Conservation (phyloP, 2,329 filamentous ascomycete species). For the Pseudopyricularia cyperi region DNA sequence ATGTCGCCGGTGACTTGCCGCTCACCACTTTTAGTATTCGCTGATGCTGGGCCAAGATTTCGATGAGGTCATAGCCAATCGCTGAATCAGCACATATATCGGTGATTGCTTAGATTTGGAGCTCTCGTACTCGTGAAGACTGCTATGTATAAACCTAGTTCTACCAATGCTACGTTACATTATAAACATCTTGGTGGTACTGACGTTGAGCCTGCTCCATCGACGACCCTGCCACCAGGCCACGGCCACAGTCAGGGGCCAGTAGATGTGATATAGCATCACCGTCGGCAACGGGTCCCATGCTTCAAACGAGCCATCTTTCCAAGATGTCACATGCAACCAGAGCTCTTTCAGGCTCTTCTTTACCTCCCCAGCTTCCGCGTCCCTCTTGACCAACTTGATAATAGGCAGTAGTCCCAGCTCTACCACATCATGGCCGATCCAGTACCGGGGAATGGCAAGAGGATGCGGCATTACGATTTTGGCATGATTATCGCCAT, state of each 20-base stretch:
- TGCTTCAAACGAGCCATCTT: constrained; percentile 37
- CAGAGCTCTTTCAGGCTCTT: background rate
- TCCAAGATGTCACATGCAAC: constrained; percentile 25
- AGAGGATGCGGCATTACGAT: background rate
- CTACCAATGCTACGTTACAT: background rate
- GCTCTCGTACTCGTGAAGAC: constrained; percentile 23
- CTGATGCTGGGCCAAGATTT: background rate
- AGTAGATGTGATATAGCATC: constrained; percentile 43
- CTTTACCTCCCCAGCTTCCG: background rate
- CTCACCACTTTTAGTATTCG: background rate
- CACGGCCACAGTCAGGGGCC: constrained; percentile 35
- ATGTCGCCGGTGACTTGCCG: background rate
- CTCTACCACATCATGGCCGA: constrained; percentile 51
- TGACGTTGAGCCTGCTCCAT: constrained; percentile 57
- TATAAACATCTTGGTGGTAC: constrained; percentile 26
- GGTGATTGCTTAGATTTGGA: background rate
- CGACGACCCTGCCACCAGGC: constrained; percentile 28
- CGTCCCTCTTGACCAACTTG: constrained; percentile 10
- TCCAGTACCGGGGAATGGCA: constrained; percentile 40
- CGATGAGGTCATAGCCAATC: background rate
- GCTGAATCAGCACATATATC: no score
- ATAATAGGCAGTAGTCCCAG: constrained; percentile 34
- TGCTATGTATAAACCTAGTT: constrained; percentile 14
- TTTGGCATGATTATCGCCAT: background rate
- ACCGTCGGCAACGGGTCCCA: constrained; percentile 45